phyloP scores from a whole-genome alignment of 2,329 filamentous ascomycete species.

The Pyrenophora tritici-repentis region DNA sequence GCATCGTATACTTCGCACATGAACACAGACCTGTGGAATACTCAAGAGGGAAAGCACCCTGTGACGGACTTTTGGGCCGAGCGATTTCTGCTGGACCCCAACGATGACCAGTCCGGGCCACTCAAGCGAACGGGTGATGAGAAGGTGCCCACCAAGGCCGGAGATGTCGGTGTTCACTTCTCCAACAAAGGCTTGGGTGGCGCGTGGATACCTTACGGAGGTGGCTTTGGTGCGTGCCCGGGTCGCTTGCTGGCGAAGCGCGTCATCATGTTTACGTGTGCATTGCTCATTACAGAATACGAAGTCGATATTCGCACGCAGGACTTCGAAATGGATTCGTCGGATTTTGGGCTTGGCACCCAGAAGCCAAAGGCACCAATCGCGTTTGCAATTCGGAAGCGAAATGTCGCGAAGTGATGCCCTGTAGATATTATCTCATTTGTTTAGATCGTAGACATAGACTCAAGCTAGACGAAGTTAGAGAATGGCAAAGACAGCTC shows the following conservation, averaged over 20 bases:
- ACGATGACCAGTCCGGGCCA: neutral
- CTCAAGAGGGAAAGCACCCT: slow-evolving; percentile 26
- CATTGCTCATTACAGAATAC: neutral
- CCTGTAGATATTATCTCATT: too few species aligned
- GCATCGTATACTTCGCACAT: slow-evolving; percentile 31
- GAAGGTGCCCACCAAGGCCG: neutral
- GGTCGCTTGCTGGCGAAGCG: neutral
- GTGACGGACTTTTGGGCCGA: slow-evolving; percentile 45
- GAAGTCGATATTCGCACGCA: neutral
- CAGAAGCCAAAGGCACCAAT: neutral
- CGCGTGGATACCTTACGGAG: slow-evolving; percentile 1
- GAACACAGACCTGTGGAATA: slow-evolving; percentile 42
- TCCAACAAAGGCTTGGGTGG: neutral
- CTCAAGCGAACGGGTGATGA: neutral
- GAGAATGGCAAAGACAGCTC: too few species aligned
- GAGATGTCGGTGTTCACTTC: neutral
- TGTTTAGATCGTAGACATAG: too few species aligned
- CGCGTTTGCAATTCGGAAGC: neutral
- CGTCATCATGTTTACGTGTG: neutral
- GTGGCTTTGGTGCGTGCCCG: neutral
- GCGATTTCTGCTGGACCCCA: slow-evolving; percentile 26
- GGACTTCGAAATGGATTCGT: neutral
- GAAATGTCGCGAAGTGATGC: neutral
- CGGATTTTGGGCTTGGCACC: neutral
- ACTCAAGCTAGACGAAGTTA: too few species aligned